phyloP scores from a whole-genome alignment of 129 eudicot species.

The Helianthus tuberosus region DNA sequence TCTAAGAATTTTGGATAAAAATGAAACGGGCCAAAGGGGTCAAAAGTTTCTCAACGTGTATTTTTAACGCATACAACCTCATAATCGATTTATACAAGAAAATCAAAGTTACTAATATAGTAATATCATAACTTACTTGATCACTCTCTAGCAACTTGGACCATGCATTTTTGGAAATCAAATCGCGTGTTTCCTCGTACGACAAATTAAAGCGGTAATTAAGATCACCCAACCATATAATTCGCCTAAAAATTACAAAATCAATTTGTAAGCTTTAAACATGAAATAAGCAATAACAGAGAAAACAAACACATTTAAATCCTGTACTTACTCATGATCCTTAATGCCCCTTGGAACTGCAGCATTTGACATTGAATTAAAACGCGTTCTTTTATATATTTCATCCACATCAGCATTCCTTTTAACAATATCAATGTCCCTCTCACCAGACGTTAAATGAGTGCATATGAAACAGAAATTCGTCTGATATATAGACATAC shows the following conservation, averaged over 20 bases:
- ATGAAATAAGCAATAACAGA: background rate
- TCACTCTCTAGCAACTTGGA: constrained; percentile 68
- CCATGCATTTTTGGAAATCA: constrained; percentile 80
- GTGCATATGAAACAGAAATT: constrained; percentile 81
- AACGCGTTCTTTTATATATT: constrained; percentile 74
- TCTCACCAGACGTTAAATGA: constrained; percentile 86
- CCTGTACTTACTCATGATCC: constrained; percentile 81
- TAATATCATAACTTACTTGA: constrained; percentile 51
- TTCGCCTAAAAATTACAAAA: constrained; percentile 51
- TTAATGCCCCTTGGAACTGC: constrained; percentile 60
- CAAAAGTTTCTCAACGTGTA: background rate
- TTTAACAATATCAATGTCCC: constrained; percentile 59
- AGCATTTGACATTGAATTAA: constrained; percentile 45
- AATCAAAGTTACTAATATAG: background rate
- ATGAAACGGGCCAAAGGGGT: background rate
- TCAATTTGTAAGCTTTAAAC: background rate
- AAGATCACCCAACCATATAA: constrained; percentile 93
- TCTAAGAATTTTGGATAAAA: background rate
- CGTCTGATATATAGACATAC: constrained; percentile 92
- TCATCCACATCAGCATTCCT: constrained; percentile 83
- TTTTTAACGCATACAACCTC: background rate
- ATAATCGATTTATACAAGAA: background rate
- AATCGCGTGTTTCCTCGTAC: constrained; percentile 64
- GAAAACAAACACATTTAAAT: background rate
- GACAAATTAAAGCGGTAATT: constrained; percentile 78